Percentiles rank a stretch among this genome's conserved stretches.
Evolutionary conservation across 2,329 filamentous ascomycete genomes (phyloP).

Genomic region (Diaporthe sp.): DNA sequence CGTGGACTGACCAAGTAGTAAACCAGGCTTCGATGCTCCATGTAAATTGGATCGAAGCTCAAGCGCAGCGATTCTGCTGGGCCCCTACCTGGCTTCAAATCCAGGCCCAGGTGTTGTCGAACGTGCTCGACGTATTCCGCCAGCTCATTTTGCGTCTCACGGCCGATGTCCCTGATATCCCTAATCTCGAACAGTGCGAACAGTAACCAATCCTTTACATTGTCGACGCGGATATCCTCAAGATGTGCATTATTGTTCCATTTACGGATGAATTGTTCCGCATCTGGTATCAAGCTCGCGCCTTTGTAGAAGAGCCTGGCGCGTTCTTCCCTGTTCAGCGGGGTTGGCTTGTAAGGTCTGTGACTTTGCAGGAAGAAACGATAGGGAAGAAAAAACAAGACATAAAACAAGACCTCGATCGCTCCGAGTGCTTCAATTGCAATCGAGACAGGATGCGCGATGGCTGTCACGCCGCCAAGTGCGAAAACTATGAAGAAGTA

Average conservation of each 20-base stretch:
- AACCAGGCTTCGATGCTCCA: slow-evolving; percentile 7
- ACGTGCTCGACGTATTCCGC: background rate
- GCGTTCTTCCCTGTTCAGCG: background rate
- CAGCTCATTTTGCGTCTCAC: background rate
- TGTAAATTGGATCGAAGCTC: slow-evolving; percentile 13
- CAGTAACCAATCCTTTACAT: slow-evolving; percentile 1
- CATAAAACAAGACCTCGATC: background rate
- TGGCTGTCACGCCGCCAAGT: background rate
- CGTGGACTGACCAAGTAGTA: background rate
- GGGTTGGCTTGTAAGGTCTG: background rate
- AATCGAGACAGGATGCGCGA: background rate
- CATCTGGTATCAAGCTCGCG: background rate
- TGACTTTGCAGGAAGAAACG: background rate
- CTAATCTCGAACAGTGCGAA: background rate
- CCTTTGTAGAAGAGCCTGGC: background rate
- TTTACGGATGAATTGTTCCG: background rate
- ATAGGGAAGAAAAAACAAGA: slow-evolving; percentile 2
- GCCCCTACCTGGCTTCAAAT: slow-evolving; percentile 1
- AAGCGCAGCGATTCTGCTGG: background rate
- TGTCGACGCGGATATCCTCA: background rate
- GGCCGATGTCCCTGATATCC: background rate
- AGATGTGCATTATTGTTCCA: background rate
- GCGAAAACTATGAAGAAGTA: slow-evolving; percentile 1
- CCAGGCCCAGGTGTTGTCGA: background rate
- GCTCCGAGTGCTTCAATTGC: background rate